Base-by-base conservation (phyloP, 352 stramenopile genomes). In the Phytopythium montanum region DNA sequence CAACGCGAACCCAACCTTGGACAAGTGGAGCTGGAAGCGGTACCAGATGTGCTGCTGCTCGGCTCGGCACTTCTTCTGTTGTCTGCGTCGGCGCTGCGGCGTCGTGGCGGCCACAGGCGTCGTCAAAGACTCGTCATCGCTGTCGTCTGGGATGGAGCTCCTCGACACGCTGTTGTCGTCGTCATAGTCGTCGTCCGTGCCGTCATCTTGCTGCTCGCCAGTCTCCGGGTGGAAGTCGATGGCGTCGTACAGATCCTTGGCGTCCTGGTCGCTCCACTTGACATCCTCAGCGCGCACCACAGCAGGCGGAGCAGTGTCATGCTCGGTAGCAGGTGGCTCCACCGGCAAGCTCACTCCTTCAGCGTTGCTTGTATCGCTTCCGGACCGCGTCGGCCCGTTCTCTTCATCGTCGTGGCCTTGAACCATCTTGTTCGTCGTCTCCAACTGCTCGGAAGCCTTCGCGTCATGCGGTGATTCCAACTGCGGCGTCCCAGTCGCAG, bases 261-360 rank as follows among this genome's bases (percentile, higher is more conserved):
- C 90, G 52, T 95, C 86, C 61, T 92, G 75, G n/a, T 95, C 82
- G 59, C 80, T 94, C 84, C 84, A 94, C 57, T 82, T 76, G 4
- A 92, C 72, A 36, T 91, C 81, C 45, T 81, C 71, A 33, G 71
- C 63, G 36, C 62, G 51, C 9, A 75, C 21, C 7, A 13, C 16
- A 56, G 51, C n/a, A 5, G 31, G 51, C 1, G 12, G 16, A 12
- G 9, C 19, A 7, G 7, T n/a, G 1, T n/a, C 16, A n/a, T 16
- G 14, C 8, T 52, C 45, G 1, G 26, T 13, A 6, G 6, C 14
- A n/a, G 45, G 25, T 28, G 23, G 2, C 7, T 3, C 4, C 31
- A 29, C 6, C 16, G 50, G 29, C 31, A 34, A 8, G 5, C 8
- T 8, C 3, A 34, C 36, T 7, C 19, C 8, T 8, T 25, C 51